Evolutionary conservation across 108 stramenopile species (phyloP), one percentile per base, ranked within the genome.

Genomic region (Stephanodiscus triporus): DNA sequence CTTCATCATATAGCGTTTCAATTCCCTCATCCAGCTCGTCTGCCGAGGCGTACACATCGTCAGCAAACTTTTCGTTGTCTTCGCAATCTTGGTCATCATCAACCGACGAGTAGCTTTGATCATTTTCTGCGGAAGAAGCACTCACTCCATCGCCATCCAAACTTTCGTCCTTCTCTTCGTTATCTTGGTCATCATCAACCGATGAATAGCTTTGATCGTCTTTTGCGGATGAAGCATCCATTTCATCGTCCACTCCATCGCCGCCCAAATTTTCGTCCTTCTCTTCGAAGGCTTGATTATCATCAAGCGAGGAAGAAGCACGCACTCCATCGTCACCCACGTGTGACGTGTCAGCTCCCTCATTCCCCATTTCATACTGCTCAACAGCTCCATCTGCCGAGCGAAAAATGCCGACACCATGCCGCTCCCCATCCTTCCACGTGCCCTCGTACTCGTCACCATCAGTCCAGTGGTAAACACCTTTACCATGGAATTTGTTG

Each of bases 361-460:
- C 36, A 7, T 36, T 36, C 36, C 64, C 75, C 5, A 61, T 56
- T 22, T 59, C 38, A 53, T 76, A 76, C 49, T 76, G 68, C 27
- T 76, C 66, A 17, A 76, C 75, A 17, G 51, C 36, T 43, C 75
- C 75, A 56, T 68, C 59, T 55, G 49, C 51, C 23, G 66, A 67
- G 30, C 61, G 75, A 27, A 76, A 76, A 27, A 68, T 76, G 19
- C 57, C 40, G 17, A 34, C 30, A 4, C 75, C 75, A 23, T 76
- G n/a, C 8, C 75, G 66, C 38, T 53, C 23, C 0, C 54, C 53
- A 2, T 55, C 49, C 32, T 56, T 58, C 66, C 66, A 76, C 6
- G 7, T 2, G 0, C 65, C 66, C 23, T 67, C 60, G 27, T 76
- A 66, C 6, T 56, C 51, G 17, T 76, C 75, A 7, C 66, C 66